Evolutionary conservation across 805 yeast genomes (phyloP), one percentile per base, ranked within the genome.

Genomic region (Candida ipomoeae): DNA sequence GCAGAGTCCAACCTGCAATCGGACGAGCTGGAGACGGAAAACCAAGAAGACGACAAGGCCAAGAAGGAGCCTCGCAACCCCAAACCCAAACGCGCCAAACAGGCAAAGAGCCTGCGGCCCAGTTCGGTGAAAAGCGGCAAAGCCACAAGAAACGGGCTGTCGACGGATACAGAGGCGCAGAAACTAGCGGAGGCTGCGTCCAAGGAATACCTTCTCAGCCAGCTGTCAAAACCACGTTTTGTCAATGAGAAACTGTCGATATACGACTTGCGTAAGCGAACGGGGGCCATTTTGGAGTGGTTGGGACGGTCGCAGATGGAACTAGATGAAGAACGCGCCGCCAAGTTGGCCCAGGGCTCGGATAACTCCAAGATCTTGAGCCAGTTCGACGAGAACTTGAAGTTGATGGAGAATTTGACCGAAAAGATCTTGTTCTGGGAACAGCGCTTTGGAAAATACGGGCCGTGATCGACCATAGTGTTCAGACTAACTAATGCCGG

Each of bases 251-350:
- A 89, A 48, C 80, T 87, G 3, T 80, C 90, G 3, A 67, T 91
- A 53, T 79, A 80, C 58, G 99, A 92, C 65, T 85, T 92, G 88
- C 80, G 90, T 50, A 83, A 89, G 61, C 78, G 99, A 52, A 87
- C 90, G 1, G 85, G 89, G 2, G 95, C 97, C 1, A 92, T 92
- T 18, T 70, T 92, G 59, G 98, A 94, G 68, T 94, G 91, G 77
- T 79, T 92, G 23, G 89, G 91, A 11, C 77, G 96, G 48, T 87
- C 95, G 1, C 96, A 90, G 65, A 68, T 84, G 54, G 98, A 92
- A 62, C 70, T 92, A 53, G 84, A 85, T 43, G 80, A 80, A 47
- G 96, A 90, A 58, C 40, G 53, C 15, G 60, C 53, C 15, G 31
- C 23, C 10, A 56, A 57, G 36, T 32, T 50, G 17, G 43, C 43